Conservation (phyloP, 1,284 basidiomycete genomes). For the Sparassis latifolia region DNA sequence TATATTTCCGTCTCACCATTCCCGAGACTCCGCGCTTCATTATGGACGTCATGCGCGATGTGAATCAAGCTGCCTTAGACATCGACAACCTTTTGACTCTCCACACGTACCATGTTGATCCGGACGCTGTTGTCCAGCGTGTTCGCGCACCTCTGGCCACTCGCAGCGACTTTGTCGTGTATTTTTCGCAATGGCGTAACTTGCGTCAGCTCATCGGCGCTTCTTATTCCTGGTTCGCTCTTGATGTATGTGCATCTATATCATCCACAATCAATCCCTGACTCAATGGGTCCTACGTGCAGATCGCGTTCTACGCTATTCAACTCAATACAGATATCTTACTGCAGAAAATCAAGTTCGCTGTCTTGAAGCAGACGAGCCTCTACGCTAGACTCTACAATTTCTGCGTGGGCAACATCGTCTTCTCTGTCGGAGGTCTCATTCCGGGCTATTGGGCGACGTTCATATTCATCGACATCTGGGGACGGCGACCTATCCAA, state of each 20-base stretch:
- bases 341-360: conserved; percentile 47
- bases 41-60: conserved; percentile 84
- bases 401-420: conserved; percentile 22
- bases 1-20: conserved; percentile 76
- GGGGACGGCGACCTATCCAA: conserved; percentile 24
- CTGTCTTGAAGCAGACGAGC: conserved; percentile 28
- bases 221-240: conserved; percentile 71
- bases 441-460: conserved; percentile 25
- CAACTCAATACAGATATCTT: conserved; percentile 71
- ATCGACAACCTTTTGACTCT: conserved; percentile 58
- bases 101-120: conserved; percentile 46
- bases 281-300: conserved; percentile 5
- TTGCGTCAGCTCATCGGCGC: conserved; percentile 59
- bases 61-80: conserved; percentile 64
- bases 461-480: conserved; percentile 22
- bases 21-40: conserved; percentile 83
- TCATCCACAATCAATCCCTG: neutral
- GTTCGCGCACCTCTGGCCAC: conserved; percentile 61
- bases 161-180: conserved; percentile 52
- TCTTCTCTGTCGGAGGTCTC: conserved; percentile 22
- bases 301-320: conserved; percentile 81
- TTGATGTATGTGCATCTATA: conserved; percentile 47
- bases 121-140: conserved; percentile 49
- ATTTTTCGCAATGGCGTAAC: conserved; percentile 64
- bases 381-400: conserved; percentile 26